Percentiles rank a stretch among this genome's conserved stretches.
Conservation (phyloP, 169 alveolate species). For the Amoebophrya sp. region DNA sequence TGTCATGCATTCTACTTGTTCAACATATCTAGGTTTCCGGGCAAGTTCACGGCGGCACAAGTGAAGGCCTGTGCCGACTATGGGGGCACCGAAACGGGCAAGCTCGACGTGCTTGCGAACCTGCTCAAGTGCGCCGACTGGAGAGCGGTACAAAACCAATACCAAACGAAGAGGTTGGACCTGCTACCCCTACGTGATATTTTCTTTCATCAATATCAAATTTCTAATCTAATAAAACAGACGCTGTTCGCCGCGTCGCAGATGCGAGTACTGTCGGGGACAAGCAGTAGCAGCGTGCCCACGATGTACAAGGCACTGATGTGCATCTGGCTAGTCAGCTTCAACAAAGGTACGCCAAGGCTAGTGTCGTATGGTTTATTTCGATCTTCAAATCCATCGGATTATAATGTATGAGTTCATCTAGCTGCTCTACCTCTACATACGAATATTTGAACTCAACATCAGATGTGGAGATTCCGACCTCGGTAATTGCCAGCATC, state of each 20-base stretch:
- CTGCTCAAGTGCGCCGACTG: background rate
- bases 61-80: background rate
- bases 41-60: background rate
- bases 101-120: background rate
- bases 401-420: too few species aligned
- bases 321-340: constrained; percentile 30
- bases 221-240: too few species aligned
- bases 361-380: background rate
- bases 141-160: too few species aligned
- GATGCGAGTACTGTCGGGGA: background rate
- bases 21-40: too few species aligned
- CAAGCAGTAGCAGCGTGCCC: constrained; percentile 2
- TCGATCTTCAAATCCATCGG: background rate
- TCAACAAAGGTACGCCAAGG: background rate
- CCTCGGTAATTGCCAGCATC: background rate
- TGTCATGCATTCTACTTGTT: too few species aligned
- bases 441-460: background rate
- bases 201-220: too few species aligned
- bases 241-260: background rate
- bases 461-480: background rate
- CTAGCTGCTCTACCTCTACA: too few species aligned
- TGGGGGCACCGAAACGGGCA: background rate
- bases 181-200: too few species aligned
- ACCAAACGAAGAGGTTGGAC: too few species aligned
- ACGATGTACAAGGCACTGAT: constrained; percentile 24